Base-by-base conservation (phyloP, 495 filamentous ascomycete genomes). In the Lophiostoma macrostomum region DNA sequence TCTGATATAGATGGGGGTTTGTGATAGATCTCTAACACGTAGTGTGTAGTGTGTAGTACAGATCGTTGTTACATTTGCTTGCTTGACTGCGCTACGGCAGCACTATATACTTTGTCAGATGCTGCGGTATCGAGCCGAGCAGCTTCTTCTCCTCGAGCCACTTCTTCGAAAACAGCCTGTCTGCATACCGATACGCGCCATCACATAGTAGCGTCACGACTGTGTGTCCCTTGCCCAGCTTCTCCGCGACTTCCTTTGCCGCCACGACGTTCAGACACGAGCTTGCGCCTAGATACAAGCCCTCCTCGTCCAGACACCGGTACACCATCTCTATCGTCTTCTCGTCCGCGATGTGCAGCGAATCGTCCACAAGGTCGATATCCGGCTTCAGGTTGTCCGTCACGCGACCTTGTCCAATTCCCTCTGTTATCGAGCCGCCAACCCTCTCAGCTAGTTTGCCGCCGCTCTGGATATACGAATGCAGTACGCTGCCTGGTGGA, bases 241-340 rank as follows among this genome's bases (percentile, higher is more conserved):
- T 87, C 77, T 93, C 83, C 0, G 94, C 93, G 20, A 96, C 82
- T 71, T 97, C 90, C 74, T 93, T 88, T 12, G 93, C 93, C 5
- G 93, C 93, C 6, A 88, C 93, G 4, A 98, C 93, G 67, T 98
- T 98, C 60, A 98, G 74, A 58, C 88, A 85, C 12, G 84, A 90
- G 69, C 88, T 94, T 19, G 91, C 93, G 28, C 93, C 93, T n/a
- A 98, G 74, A 64, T 98, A 98, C 43, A 98, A 71, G 0, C 93
- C 93, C 64, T 98, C 93, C 71, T 97, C 93, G 63, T 98, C 93
- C 58, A 98, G 74, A 63, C 94, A 95, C 55, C 93, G 78, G 71
- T 97, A 98, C 53, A 98, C 90, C 93, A 96, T 96, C 71, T 87
- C 90, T 65, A 98, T 90, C 57, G 80, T 90, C 79, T 93, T 93